A percentile compares a stretch with the other conserved stretches of the same genome.
phyloP scores from a whole-genome alignment of 257 asterid genomes.

The Scutellaria galericulata region DNA sequence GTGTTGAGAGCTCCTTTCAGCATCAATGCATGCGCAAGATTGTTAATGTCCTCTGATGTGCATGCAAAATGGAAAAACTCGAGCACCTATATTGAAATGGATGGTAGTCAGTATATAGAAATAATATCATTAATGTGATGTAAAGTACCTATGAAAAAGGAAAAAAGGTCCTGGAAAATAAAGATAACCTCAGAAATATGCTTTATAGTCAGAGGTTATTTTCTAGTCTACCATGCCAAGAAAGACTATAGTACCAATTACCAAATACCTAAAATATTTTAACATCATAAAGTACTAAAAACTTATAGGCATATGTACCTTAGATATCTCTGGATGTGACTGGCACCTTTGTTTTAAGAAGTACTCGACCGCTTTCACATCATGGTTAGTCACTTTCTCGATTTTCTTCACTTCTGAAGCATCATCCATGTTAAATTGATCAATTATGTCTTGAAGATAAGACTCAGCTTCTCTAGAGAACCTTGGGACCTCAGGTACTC shows the following conservation, averaged over 20 bases:
- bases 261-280: not conserved
- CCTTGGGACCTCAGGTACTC: conserved; percentile 71
- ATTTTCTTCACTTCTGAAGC: conserved; percentile 58
- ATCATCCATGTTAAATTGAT: conserved; percentile 57
- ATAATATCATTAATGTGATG: conserved; percentile 1
- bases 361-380: conserved; percentile 66
- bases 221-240: not conserved
- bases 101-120: not conserved
- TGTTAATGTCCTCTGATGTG: conserved; percentile 62
- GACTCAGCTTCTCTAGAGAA: conserved; percentile 70
- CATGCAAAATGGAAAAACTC: conserved; percentile 66
- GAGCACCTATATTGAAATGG: conserved; percentile 47
- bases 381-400: conserved; percentile 63
- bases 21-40: conserved; percentile 60
- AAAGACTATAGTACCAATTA: not conserved
- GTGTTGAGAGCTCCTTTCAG: conserved; percentile 51
- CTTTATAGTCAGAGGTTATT: not conserved
- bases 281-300: conserved; percentile 10
- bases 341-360: conserved; percentile 60
- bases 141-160: not conserved
- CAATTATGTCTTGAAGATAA: conserved; percentile 58
- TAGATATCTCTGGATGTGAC: conserved; percentile 71
- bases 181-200: not conserved
- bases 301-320: conserved; percentile 46
- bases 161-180: not conserved